These are phyloP conservation scores for Termitomyces sp. DNA, from an alignment of 768 basidiomycete genomes.

Conservation along the genomic window DNA sequence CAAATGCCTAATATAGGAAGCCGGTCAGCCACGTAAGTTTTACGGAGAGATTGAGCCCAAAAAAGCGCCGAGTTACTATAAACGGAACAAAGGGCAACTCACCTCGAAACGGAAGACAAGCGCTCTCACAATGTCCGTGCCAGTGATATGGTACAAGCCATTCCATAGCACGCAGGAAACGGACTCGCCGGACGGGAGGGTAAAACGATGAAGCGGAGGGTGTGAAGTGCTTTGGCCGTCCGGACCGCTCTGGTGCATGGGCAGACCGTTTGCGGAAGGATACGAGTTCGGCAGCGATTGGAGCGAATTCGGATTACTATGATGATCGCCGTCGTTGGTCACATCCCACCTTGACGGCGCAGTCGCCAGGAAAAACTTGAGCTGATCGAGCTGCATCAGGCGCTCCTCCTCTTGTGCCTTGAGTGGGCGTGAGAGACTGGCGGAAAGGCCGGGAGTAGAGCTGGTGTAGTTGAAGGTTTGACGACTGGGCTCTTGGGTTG, in stretches of 20 bases:
- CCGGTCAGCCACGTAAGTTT: conserved; percentile 2
- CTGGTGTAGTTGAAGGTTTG: conserved; percentile 11
- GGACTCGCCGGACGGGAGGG: conserved; percentile 81
- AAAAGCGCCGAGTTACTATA: conserved; percentile 3
- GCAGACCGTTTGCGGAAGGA: background rate
- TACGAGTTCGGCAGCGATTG: conserved; percentile 2
- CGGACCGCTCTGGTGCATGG: conserved; percentile 20
- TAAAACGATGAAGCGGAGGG: conserved; percentile 80
- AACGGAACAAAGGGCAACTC: conserved; percentile 15
- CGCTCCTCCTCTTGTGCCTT: conserved; percentile 61
- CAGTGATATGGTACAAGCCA: conserved; percentile 89
- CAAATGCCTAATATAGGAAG: conserved; percentile 52
- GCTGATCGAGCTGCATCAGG: conserved; percentile 69
- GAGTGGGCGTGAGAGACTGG: conserved; percentile 51
- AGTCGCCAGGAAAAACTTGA: conserved; percentile 87
- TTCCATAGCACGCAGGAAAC: conserved; percentile 93
- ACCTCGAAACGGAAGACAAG: conserved; percentile 92
- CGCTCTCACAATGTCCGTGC: conserved; percentile 94
- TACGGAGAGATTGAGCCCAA: background rate
- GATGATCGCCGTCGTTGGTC: conserved; percentile 19
- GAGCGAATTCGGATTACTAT: conserved; percentile 20
- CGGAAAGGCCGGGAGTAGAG: conserved; percentile 26
- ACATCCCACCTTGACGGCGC: conserved; percentile 73
- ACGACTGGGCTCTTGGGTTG: conserved; percentile 3
- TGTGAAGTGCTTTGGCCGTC: conserved; percentile 54